These are phyloP conservation scores for Dalbergia cochinchinensis DNA, from an alignment of 306 rosid species.

Conservation along the genomic window DNA sequence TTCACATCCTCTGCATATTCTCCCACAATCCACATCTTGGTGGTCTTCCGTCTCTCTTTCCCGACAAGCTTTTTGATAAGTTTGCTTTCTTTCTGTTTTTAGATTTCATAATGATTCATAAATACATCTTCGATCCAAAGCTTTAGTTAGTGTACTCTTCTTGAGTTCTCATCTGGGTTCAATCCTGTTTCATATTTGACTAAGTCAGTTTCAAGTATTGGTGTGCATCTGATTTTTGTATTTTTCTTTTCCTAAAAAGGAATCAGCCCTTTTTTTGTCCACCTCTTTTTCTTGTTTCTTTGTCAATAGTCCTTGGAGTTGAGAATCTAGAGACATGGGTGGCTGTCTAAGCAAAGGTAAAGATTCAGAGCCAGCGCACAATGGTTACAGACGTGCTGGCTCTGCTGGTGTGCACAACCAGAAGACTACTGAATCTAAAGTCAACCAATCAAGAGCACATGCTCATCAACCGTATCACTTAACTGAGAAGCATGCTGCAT, in stretches of 20 bases:
- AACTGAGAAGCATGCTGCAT: slow-evolving; percentile 49
- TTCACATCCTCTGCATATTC: slow-evolving; percentile 28
- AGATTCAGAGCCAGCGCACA: slow-evolving; percentile 49
- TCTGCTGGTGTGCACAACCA: slow-evolving; percentile 51
- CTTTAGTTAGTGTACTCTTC: not conserved
- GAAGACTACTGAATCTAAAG: slow-evolving; percentile 55
- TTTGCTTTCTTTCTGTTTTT: not conserved
- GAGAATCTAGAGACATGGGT: slow-evolving; percentile 60
- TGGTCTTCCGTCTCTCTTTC: not conserved
- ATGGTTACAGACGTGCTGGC: slow-evolving; percentile 60
- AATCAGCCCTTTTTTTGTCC: not conserved
- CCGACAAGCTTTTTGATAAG: not conserved
- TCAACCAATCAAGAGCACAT: slow-evolving; percentile 51
- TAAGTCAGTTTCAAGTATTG: slow-evolving; percentile 6
- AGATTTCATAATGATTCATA: not conserved
- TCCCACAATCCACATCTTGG: slow-evolving; percentile 34
- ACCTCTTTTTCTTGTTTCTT: not conserved
- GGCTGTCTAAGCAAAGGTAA: slow-evolving; percentile 61
- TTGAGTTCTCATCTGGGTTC: slow-evolving; percentile 14
- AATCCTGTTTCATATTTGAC: slow-evolving; percentile 32
- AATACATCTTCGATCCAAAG: slow-evolving; percentile 46
- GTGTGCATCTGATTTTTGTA: not conserved
- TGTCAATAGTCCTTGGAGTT: not conserved
- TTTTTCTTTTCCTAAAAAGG: not conserved
- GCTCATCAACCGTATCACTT: slow-evolving; percentile 54